Evolutionary conservation across 371 early-diverging fungal genomes (phyloP).

Genomic region (Syncephalastrum racemosum): DNA sequence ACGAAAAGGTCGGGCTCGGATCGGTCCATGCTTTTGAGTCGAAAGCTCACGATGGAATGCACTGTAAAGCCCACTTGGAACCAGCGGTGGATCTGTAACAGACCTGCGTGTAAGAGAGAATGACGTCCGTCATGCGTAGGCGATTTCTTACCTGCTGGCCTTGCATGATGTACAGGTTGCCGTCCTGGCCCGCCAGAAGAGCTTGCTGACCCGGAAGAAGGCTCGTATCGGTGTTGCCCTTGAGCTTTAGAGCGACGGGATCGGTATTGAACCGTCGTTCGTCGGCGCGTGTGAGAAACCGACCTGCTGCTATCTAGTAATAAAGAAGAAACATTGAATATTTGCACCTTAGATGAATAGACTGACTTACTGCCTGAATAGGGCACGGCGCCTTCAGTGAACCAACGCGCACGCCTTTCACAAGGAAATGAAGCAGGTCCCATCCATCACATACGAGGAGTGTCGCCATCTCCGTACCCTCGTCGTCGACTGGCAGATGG

Average conservation of each 20-base stretch:
- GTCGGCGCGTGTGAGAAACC: conserved; percentile 24
- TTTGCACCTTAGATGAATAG: background rate
- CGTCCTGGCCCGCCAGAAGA: conserved; percentile 44
- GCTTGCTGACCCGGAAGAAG: conserved; percentile 26
- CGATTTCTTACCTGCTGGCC: conserved; percentile 35
- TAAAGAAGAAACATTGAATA: background rate
- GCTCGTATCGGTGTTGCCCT: background rate
- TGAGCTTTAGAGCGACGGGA: background rate
- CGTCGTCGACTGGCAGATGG: too few species aligned
- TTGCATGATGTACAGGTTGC: conserved; percentile 43
- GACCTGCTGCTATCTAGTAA: conserved; percentile 42
- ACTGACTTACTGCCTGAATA: conserved; percentile 40
- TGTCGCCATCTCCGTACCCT: conserved; percentile 20
- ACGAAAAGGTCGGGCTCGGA: conserved; percentile 41
- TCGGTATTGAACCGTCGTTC: conserved; percentile 9
- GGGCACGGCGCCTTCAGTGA: conserved; percentile 31
- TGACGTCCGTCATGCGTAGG: too few species aligned
- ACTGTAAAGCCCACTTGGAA: conserved; percentile 38
- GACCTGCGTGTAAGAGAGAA: background rate
- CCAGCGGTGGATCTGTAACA: conserved; percentile 35
- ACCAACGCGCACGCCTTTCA: conserved; percentile 27
- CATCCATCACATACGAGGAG: conserved; percentile 46
- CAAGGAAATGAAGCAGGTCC: conserved; percentile 43
- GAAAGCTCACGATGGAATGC: conserved; percentile 27
- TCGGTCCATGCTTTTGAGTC: conserved; percentile 26